Base-by-base conservation (phyloP, 1,139 yeast species). In the Waltiozyma solani region DNA sequence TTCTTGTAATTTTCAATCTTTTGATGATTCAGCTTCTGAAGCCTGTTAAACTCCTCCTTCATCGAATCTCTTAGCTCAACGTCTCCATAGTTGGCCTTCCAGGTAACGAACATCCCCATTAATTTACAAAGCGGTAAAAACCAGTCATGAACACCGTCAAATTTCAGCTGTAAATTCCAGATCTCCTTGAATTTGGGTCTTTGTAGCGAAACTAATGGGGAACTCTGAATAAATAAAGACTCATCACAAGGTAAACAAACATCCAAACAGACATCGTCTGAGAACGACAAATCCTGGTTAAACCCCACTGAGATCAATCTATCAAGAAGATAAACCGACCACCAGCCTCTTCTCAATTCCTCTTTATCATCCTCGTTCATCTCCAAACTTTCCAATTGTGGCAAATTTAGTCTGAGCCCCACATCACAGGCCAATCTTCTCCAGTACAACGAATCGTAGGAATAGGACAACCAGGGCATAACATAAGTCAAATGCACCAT, bases 291-390 rank as follows among this genome's bases (percentile, higher is more conserved):
- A 3, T 62, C 59, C 8, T 59, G 48, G 42, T 63, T 64, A 45
- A 63, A 63, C 36, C 67, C 59, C 34, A 66, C 49, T 0, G 64
- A 62, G 8, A 64, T 51, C 43, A 65, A 60, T n/a, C 68, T 53
- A 44, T 66, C 71, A 20, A 66, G 50, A 39, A 62, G 52, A 43
- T 60, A 66, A 22, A 66, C 45, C 7, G 63, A 53, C 69, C 70
- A 65, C 69, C 69, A 66, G 0, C 61, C 53, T 21, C 71, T 53
- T n/a, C 68, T 51, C 38, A 59, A 53, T 40, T 65, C 71, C 39
- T 66, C 71, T 35, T 62, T 67, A 17, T 60, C 62, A 22, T 38
- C 22, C 25, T 37, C 45, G 39, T 39, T 10, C 29, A 29, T 10
- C 17, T 52, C 40, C 14, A 47, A 41, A 11, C 36, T 27, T 38